phyloP scores from a whole-genome alignment of 371 early-diverging fungal genomes.

The Entomophthora muscae region DNA sequence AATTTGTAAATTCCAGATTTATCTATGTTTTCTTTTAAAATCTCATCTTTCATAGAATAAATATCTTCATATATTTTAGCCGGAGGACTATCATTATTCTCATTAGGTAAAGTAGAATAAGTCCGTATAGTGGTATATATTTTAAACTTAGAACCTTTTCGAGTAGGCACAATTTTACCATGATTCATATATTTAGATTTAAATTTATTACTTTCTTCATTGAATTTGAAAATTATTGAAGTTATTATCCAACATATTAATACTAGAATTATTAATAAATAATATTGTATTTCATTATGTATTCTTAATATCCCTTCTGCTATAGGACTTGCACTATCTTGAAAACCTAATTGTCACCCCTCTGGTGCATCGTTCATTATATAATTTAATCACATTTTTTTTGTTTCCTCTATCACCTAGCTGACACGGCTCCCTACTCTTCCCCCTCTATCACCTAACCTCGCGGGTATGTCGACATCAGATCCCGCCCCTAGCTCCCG shows the following conservation, averaged over 20 bases:
- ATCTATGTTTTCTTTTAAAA: too few species aligned
- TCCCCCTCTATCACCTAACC: not conserved
- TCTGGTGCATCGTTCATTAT: conserved; percentile 1
- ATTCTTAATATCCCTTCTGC: not conserved
- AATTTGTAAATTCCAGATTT: too few species aligned
- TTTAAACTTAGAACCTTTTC: not conserved
- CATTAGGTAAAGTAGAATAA: not conserved
- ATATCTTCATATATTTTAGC: not conserved
- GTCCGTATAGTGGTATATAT: not conserved
- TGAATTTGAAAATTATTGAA: not conserved
- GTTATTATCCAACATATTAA: not conserved
- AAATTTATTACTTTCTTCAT: not conserved
- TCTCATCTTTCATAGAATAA: too few species aligned
- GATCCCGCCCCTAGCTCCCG: not conserved
- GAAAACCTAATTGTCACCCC: not conserved
- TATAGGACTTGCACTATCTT: not conserved
- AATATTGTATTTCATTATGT: not conserved
- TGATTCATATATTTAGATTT: not conserved
- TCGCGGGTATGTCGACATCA: not conserved
- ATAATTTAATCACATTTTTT: not conserved
- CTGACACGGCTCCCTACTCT: not conserved
- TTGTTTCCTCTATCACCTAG: not conserved
- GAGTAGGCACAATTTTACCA: not conserved
- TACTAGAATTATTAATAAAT: not conserved
- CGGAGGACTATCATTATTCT: not conserved